Percentiles rank a stretch among this genome's conserved stretches.
Conservation (phyloP, 768 basidiomycete genomes). For the Omphalotus guepiniiformis region DNA sequence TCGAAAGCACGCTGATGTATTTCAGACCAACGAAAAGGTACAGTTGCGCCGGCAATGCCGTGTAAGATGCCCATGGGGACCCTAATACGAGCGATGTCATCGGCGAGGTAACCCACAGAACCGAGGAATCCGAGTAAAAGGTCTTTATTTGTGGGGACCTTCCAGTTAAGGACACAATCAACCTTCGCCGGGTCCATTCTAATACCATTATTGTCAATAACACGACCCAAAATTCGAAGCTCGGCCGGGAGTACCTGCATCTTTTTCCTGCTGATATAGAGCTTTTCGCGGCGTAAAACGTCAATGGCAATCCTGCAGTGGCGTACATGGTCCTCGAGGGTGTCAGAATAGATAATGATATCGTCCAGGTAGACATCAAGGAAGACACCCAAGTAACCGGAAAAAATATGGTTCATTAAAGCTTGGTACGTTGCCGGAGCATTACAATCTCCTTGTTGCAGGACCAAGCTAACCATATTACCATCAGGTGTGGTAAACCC, state of each 20-base stretch:
- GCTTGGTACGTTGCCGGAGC: conserved; percentile 37
- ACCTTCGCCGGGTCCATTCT: conserved; percentile 39
- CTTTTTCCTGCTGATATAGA: conserved; percentile 28
- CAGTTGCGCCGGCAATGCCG: conserved; percentile 1
- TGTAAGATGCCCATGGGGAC: conserved; percentile 25
- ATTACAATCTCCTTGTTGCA: conserved; percentile 29
- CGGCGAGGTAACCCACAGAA: conserved; percentile 20
- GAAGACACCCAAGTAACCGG: conserved; percentile 29
- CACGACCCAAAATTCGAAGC: conserved; percentile 29
- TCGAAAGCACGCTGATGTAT: conserved; percentile 11
- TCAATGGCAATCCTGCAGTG: conserved; percentile 25
- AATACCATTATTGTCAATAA: conserved; percentile 30
- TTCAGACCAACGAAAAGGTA: conserved; percentile 6
- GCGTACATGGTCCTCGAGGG: conserved; percentile 27
- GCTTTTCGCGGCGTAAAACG: conserved; percentile 19
- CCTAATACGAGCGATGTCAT: conserved; percentile 17
- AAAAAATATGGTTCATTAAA: conserved; percentile 39
- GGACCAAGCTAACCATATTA: conserved; percentile 36
- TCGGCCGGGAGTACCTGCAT: conserved; percentile 18
- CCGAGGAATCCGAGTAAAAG: conserved; percentile 26
- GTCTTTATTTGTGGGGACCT: conserved; percentile 17
- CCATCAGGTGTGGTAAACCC: conserved; percentile 37
- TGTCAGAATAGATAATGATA: conserved; percentile 38
- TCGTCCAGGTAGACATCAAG: too few relatives aligned
- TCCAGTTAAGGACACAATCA: conserved; percentile 22